phyloP scores from a whole-genome alignment of 78 protist genomes.

The Planoprotostelium fungivorum region DNA sequence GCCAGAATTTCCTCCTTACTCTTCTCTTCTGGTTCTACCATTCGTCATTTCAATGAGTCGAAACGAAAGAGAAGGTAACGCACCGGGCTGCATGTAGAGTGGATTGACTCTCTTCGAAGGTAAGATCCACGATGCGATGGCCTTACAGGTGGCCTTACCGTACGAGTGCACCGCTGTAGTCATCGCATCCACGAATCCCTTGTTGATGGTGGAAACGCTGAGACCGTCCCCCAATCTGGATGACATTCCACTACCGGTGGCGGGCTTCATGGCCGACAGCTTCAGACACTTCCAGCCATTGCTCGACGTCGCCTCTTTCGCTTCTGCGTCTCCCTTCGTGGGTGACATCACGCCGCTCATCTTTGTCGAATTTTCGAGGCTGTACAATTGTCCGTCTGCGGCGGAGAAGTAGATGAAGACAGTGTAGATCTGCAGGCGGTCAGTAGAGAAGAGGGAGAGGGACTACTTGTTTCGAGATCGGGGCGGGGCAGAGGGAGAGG shows the following conservation, averaged over 20 bases:
- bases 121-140: neutral
- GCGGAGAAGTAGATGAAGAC: neutral
- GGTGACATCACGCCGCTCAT: neutral
- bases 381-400: neutral
- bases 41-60: neutral
- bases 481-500: neutral
- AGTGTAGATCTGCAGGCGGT: neutral
- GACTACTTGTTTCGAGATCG: neutral
- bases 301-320: neutral
- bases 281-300: neutral
- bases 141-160: neutral
- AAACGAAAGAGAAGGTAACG: neutral
- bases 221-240: neutral
- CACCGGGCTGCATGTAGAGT: neutral
- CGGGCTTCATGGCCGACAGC: neutral
- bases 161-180: neutral
- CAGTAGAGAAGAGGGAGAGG: no score
- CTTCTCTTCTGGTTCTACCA: neutral
- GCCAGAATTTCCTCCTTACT: neutral
- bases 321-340: neutral
- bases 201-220: neutral
- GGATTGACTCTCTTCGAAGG: neutral
- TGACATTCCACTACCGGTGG: neutral
- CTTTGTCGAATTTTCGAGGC: neutral
- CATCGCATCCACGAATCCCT: neutral